These are phyloP conservation scores for Leccinum boreale DNA, from an alignment of 768 basidiomycete genomes.

Conservation along the genomic window DNA sequence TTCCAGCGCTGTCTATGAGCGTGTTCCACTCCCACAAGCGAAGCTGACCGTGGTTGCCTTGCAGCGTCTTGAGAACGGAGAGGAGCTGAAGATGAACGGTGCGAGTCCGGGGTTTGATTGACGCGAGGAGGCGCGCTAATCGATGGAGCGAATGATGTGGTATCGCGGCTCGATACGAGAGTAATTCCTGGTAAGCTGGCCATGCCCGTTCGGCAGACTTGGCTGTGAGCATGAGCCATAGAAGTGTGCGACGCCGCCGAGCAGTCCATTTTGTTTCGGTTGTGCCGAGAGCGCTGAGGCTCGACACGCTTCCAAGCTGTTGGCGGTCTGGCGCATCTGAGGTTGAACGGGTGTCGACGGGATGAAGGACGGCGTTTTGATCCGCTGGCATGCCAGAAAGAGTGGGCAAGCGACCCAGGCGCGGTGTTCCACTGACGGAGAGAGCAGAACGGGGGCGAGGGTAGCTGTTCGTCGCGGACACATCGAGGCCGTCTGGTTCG, in stretches of 20 bases:
- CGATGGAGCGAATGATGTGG: conserved; percentile 52
- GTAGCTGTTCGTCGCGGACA: neutral
- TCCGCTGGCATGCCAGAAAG: neutral
- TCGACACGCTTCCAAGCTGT: neutral
- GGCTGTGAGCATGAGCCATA: conserved; percentile 34
- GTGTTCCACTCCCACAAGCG: conserved; percentile 75
- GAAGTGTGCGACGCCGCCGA: conserved; percentile 21
- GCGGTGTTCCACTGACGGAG: neutral
- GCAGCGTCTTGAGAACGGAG: conserved; percentile 61
- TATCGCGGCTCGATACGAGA: conserved; percentile 23
- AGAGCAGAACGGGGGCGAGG: neutral
- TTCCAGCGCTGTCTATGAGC: conserved; percentile 64
- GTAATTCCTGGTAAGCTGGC: conserved; percentile 40
- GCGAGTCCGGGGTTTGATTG: conserved; percentile 54
- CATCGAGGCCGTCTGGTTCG: neutral
- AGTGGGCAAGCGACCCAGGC: neutral
- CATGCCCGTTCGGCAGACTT: conserved; percentile 37
- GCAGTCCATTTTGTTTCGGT: conserved; percentile 18
- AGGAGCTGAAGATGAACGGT: conserved; percentile 60
- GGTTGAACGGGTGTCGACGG: conserved; percentile 5
- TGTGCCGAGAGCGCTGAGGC: neutral
- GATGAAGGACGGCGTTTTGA: conserved; percentile 1
- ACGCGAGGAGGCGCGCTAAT: conserved; percentile 56
- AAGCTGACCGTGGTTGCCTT: conserved; percentile 50
- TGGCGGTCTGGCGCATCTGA: conserved; percentile 7